Base-by-base conservation (phyloP, 257 asterid genomes). In the Solanum chmielewskii region DNA sequence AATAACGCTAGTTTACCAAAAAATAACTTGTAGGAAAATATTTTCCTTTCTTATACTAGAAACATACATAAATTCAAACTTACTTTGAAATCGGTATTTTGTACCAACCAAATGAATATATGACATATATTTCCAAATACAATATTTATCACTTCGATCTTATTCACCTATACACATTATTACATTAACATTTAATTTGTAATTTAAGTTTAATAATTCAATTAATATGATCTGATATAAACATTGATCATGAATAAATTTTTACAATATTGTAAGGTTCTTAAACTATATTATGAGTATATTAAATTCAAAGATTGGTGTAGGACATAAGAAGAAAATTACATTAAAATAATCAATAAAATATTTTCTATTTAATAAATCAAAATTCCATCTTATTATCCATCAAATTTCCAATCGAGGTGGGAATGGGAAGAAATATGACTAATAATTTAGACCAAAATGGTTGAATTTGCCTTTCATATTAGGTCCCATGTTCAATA, bases 401-500 rank as follows among this genome's bases (percentile, higher is more conserved):
- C 21, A 49, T 80, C 69, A 80, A 29, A 25, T 25, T 25, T 33
- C 11, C 3, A 10, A 66, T 68, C n/a, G 23, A 80, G 66, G 25
- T 47, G 42, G 42, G 44, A 47, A 80, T 18, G 42, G 5, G 42
- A 44, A 14, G 64, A 15, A 4, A 80, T 13, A 80, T 81, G 7
- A 49, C 20, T 18, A 31, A 81, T 49, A 52, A 80, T 81, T 29
- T 52, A 81, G 69, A 81, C 85, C 47, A 29, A 81, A 81, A 81
- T 81, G 85, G 85, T 81, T 52, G 85, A 81, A 81, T 27, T 81
- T 81, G 29, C 70, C 85, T 81, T 49, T 81, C 85, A 52, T 52
- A 49, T 81, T 52, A 81, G 85, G 85, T 81, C 47, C 85, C 70
- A 81, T 81, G 70, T 81, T 81, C 85, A 81, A 52, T 80, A 77